Base-by-base conservation (phyloP, 2,329 filamentous ascomycete species). In the Penicillium italicum region DNA sequence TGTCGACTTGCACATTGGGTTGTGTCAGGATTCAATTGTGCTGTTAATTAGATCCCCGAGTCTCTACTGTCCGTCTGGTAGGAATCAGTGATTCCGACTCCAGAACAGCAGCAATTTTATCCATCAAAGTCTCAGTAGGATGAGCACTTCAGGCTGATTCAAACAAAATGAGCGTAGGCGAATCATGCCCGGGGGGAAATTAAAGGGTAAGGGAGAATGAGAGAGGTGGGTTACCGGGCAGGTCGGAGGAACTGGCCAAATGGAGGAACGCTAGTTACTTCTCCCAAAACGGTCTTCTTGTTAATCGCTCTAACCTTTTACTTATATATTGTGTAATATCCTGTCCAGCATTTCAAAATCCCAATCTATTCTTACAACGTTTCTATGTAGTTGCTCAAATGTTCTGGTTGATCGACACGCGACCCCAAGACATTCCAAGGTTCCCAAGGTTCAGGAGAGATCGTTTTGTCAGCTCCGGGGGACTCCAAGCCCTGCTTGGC, bases 201-300 rank as follows among this genome's bases (percentile, higher is more conserved):
- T 56, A 34, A 49, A 53, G 54, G 41, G 56, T 56, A 54, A 45
- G 58, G 58, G 62, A 64, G 58, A 56, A 58, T 55, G 62, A 56
- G 56, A 60, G 57, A 43, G 26, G 60, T 62, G 53, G 53, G 47
- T 24, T 62, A 56, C 20, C 62, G 60, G 63, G 58, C 63, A 58
- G 57, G 56, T 57, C 62, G 63, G 62, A 64, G 60, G 55, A 58
- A 56, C 53, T 50, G 46, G 36, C 52, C 46, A 34, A 46, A 59
- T 49, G 60, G 59, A 61, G 59, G 61, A 62, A 59, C 53, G 31
- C 53, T 54, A 58, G 28, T 48, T 57, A 55, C 60, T 60, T 55
- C 55, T 50, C 51, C 40, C 22, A 37, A 56, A 56, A 46, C 53
- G 43, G 47, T 57, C 49, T 52, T 53, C 50, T 52, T 28, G 55